Evolutionary conservation across 257 asterid genomes (phyloP).

Genomic region (Coffea canephora): DNA sequence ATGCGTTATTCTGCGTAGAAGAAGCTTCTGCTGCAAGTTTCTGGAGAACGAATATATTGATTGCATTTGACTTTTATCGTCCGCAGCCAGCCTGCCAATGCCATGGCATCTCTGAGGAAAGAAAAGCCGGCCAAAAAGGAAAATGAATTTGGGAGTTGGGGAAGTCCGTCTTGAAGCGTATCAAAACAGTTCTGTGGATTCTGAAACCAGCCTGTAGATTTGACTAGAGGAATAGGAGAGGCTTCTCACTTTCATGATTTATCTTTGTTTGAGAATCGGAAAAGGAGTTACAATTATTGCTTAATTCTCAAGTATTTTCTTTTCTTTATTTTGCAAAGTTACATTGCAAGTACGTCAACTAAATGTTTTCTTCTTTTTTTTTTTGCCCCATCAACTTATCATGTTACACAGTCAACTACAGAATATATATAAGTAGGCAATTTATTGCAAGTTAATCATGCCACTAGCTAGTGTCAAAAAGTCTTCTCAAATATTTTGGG

Average conservation of each 20-base stretch:
- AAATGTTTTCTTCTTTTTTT: too few species aligned
- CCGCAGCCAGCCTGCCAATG: background rate
- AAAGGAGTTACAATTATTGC: background rate
- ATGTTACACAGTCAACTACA: background rate
- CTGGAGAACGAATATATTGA: background rate
- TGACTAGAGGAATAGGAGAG: background rate
- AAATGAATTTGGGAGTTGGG: background rate
- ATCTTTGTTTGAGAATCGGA: background rate
- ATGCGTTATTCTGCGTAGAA: background rate
- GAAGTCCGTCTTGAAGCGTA: background rate
- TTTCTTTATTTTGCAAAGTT: background rate
- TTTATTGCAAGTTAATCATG: background rate
- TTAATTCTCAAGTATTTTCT: background rate
- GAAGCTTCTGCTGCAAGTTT: conserved; percentile 13
- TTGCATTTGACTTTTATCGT: background rate
- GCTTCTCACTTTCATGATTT: background rate
- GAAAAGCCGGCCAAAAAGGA: background rate
- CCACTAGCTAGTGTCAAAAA: background rate
- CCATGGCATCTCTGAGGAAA: background rate
- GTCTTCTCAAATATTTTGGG: too few species aligned
- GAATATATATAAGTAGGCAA: too few species aligned
- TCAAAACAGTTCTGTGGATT: background rate
- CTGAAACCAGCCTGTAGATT: background rate
- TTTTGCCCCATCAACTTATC: too few species aligned
- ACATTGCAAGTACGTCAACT: background rate